A percentile compares a stretch with the other conserved stretches of the same genome.
Evolutionary conservation across 2,329 filamentous ascomycete genomes (phyloP).

Genomic region (Verticillium zaregamsianum): DNA sequence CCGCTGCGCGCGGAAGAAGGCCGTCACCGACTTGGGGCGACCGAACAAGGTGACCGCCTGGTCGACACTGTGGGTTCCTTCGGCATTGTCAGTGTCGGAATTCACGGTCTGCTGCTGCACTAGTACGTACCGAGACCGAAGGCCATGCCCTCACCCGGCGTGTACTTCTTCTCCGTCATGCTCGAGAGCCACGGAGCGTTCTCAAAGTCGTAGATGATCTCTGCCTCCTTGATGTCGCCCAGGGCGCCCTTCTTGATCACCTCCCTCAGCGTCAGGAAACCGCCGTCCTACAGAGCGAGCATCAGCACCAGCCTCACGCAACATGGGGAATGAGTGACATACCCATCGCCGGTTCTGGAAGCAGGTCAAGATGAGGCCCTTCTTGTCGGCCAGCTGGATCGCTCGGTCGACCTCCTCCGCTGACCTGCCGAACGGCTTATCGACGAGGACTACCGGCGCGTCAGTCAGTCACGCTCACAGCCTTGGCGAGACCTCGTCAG

Average conservation of each 20-base stretch:
- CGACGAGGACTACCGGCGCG: slow-evolving; percentile 47
- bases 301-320: background rate
- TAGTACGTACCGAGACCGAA: slow-evolving; percentile 33
- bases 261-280: slow-evolving; percentile 57
- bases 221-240: slow-evolving; percentile 60
- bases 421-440: slow-evolving; percentile 63
- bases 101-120: background rate
- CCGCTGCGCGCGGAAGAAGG: slow-evolving; percentile 51
- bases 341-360: slow-evolving; percentile 37
- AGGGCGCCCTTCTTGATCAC: slow-evolving; percentile 48
- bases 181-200: slow-evolving; percentile 31
- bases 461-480: background rate
- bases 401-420: slow-evolving; percentile 52
- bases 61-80: slow-evolving; percentile 58
- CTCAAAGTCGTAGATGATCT: slow-evolving; percentile 61
- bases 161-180: slow-evolving; percentile 26
- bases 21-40: slow-evolving; percentile 51
- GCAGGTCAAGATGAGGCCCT: slow-evolving; percentile 43
- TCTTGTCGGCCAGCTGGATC: slow-evolving; percentile 39
- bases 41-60: slow-evolving; percentile 56
- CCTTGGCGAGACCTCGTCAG: background rate
- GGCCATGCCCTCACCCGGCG: slow-evolving; percentile 33
- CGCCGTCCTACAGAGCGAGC: slow-evolving; percentile 38
- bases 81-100: background rate
- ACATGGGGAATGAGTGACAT: background rate